Base-by-base conservation (phyloP, 2,329 filamentous ascomycete species). In the Mycocentrospora acerina region DNA sequence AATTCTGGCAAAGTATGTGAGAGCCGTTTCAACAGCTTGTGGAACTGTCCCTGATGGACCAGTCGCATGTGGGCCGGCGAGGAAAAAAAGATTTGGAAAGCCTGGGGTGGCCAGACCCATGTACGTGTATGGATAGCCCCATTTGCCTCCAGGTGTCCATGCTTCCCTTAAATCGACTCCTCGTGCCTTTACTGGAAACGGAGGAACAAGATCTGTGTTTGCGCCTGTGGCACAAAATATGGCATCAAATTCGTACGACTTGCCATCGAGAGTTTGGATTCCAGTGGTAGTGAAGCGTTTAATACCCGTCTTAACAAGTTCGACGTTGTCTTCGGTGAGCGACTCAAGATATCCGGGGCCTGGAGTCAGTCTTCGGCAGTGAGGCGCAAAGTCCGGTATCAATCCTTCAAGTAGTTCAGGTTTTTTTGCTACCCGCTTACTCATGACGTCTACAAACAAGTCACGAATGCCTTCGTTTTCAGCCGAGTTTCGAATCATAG, bases 71-170 rank as follows among this genome's bases (percentile, higher is more conserved):
- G 60, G 60, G 0, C 83, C 84, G 18, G 78, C 75, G 5, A 86
- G 55, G 56, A 83, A 84, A 18, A 85, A 71, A 0, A 87, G 67
- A 47, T 88, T 88, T 0, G 84, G 83, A 44, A 86, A 86, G 0
- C 76, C 78, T 0, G 83, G 82, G 0, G 80, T 78, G 0, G 79
- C 77, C 1, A 82, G 53, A 0, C 83, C 83, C 6, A 86, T 68
- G 50, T 88, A 88, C 0, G 79, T 83, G 56, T 85, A 81, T 0
- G 85, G 83, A 42, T 80, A 85, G 0, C 81, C 82, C 44, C 74
- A 75, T 14, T 71, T 65, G 0, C 78, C 78, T 26, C 72, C 75
- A 2, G 71, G 70, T 11, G 70, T 71, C 83, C 83, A 88, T 1
- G 77, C 70, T 7, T 71, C 62, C 9, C 70, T 65, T 2, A 87